Conservation (phyloP, 2,329 filamentous ascomycete species). For the Neophaeococcomyces aloes region DNA sequence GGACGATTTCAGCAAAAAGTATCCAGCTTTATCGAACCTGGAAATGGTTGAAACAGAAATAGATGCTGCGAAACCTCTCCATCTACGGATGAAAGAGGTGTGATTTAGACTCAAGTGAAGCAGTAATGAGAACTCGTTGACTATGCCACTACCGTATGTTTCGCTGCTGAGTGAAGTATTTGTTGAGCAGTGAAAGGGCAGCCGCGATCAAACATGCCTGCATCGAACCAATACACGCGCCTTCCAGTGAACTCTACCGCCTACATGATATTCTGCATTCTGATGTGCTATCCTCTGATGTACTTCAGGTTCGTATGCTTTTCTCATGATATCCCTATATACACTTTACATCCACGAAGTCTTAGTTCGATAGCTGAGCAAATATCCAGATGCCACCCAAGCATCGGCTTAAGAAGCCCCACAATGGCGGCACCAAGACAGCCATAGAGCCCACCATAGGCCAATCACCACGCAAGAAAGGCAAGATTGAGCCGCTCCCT, state of each 20-base stretch:
- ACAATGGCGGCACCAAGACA: background rate
- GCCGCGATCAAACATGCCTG: too few relatives aligned
- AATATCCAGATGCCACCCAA: background rate
- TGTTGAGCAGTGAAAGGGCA: background rate
- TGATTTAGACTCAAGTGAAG: constrained; percentile 15
- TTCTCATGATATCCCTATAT: too few relatives aligned
- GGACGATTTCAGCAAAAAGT: constrained; percentile 68
- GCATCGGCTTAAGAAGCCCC: background rate
- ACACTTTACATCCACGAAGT: too few relatives aligned
- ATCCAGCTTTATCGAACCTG: constrained; percentile 71
- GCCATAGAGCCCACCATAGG: background rate
- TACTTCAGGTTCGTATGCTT: too few relatives aligned
- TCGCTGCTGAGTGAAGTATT: constrained; percentile 3
- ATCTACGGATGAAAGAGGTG: constrained; percentile 35
- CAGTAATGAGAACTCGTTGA: background rate
- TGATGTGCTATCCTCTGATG: too few relatives aligned
- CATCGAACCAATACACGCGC: too few relatives aligned
- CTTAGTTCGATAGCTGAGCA: too few relatives aligned
- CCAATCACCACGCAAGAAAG: background rate
- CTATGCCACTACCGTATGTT: background rate
- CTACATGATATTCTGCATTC: too few relatives aligned
- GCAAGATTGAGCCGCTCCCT: background rate
- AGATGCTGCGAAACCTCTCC: constrained; percentile 28
- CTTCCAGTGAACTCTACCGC: too few relatives aligned
- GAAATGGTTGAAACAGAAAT: constrained; percentile 76